phyloP scores from a whole-genome alignment of 2,329 filamentous ascomycete species.

The Rutstroemia sp. region DNA sequence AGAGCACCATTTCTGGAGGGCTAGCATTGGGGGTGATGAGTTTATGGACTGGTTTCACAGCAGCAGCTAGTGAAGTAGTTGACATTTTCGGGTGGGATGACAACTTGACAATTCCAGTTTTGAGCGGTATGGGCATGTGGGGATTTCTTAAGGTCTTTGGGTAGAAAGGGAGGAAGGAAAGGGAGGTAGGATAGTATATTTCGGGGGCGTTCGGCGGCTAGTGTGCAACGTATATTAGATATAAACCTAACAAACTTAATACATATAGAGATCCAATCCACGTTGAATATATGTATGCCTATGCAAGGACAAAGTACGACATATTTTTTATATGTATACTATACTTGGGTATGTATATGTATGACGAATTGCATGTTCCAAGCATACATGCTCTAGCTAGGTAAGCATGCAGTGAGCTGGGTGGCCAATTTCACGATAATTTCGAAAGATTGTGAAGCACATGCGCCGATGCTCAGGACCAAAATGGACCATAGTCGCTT shows the following conservation, averaged over 20 bases:
- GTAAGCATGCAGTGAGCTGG: constrained; percentile 8
- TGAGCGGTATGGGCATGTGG: constrained; percentile 85
- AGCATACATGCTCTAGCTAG: not conserved
- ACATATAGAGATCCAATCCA: constrained; percentile 2
- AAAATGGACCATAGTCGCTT: not conserved
- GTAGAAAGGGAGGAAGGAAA: constrained; percentile 19
- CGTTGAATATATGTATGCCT: constrained; percentile 9
- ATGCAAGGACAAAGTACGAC: not conserved
- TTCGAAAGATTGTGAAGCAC: constrained; percentile 4
- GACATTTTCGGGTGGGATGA: constrained; percentile 95
- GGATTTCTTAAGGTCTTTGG: constrained; percentile 85
- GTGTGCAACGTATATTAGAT: not conserved
- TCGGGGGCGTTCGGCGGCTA: constrained; percentile 3
- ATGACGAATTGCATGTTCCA: constrained; percentile 1
- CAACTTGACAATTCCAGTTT: constrained; percentile 90
- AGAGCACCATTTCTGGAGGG: constrained; percentile 59
- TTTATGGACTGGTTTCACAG: constrained; percentile 80
- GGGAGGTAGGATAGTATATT: not conserved
- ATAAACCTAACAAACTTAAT: constrained; percentile 1
- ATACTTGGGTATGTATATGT: not conserved
- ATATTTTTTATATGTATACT: not conserved
- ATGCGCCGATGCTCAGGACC: not conserved
- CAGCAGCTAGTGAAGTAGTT: constrained; percentile 80
- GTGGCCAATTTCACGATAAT: constrained; percentile 7
- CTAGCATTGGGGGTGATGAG: constrained; percentile 75